Evolutionary conservation across 2,329 filamentous ascomycete species (phyloP), one percentile per base, ranked within the genome.

Genomic region (Phyllosticta citribraziliensis): DNA sequence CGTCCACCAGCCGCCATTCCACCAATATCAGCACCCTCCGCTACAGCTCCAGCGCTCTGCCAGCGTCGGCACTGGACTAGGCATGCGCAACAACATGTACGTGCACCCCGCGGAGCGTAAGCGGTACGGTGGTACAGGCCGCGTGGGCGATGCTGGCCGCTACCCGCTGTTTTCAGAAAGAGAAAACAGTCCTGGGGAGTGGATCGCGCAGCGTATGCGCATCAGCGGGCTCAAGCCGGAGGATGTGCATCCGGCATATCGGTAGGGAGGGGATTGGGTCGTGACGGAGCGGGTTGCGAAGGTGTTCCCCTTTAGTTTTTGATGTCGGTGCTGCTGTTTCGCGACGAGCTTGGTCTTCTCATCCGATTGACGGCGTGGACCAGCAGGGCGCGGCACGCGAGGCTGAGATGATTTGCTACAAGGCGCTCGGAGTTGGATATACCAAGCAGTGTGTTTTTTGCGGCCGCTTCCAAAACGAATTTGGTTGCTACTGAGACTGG

Each of bases 161-260:
- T 47, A 47, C 40, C 40, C 40, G 14, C 17, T n/a, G 40, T 47
- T 47, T n/a, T n/a, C 40, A 8, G 40, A 17, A 8, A n/a, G 17
- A 8, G 50, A 67, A 63, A 30, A 59, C 64, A 20, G 60, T n/a
- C 40, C 40, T 5, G 40, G 40, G 12, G 40, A 47, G 17, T 47
- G 40, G 40, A 47, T 47, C n/a, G 40, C 40, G 14, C 17, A n/a
- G 17, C 14, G 40, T n/a, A 47, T 47, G 40, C 40, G 17, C 40
- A 47, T 47, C 40, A 47, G 40, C 67, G 14, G 68, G 69, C 1
- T 63, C 70, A 2, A 72, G 69, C 56, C 40, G 17, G 40, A 47
- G 40, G 72, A 72, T 58, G 69, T 74, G 11, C 72, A 74, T 65
- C 72, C 72, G 30, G 72, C 72, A 40, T 74, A 70, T 71, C 63